Base-by-base conservation (phyloP, 805 yeast genomes). In the Blastobotrys peoriensis region DNA sequence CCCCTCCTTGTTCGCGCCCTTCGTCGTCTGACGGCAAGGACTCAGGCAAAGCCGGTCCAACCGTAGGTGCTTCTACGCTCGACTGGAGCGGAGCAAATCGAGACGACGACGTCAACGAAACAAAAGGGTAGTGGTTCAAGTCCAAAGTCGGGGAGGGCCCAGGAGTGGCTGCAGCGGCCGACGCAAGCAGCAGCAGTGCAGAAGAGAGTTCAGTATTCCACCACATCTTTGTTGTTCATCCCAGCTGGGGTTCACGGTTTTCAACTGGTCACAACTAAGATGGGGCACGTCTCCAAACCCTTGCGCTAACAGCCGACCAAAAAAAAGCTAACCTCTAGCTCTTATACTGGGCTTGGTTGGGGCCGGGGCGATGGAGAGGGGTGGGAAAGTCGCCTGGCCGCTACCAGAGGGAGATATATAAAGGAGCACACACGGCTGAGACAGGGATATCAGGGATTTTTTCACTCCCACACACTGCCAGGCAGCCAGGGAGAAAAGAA, bases 61-160 rank as follows among this genome's bases (percentile, higher is more conserved):
- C 40, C 18, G 18, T 22, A n/a, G 15, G 18, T 15, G 48, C 48
- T 45, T 45, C 48, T 33, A 45, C 48, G 46, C 25, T 17, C 8
- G 34, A 36, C 30, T 25, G 10, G 30, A 25, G 30, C 48, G 48
- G 48, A 45, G 48, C 48, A 45, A 33, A 20, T 6, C 33, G 23
- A 16, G 35, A 35, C 48, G 48, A 25, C 30, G 30, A 25, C 10
- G 30, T 25, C 30, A 25, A 25, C 30, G 30, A 25, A 8, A 25
- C 30, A 25, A 25, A 25, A 8, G 30, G 30, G 13, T 25, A 25
- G 8, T 13, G 30, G 30, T 25, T 25, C 30, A 25, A 13, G 30
- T 25, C 30, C 30, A 25, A 25, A 25, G 30, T 25, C 13, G 30
- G 30, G 10, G 30, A 25, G 30, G 30, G 30, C 13, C 30, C 30